Evolutionary conservation across 805 yeast species (phyloP).

Genomic region (Ogataea ganodermae): DNA sequence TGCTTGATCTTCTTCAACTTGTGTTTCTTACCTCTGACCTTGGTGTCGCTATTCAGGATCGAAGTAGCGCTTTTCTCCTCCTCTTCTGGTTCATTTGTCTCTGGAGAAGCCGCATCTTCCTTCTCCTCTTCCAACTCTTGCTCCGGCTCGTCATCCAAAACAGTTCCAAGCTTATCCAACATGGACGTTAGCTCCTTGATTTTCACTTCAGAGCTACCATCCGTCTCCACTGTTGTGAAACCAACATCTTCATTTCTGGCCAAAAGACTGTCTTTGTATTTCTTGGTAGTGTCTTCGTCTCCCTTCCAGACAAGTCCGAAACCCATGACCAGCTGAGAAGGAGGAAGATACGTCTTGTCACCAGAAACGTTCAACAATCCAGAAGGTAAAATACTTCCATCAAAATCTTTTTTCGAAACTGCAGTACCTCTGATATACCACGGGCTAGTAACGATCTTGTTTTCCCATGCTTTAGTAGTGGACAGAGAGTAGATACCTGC

Average conservation of each 20-base stretch:
- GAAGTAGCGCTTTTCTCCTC: conserved; percentile 17
- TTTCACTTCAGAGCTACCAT: conserved; percentile 28
- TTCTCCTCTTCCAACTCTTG: conserved; percentile 7
- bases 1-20: conserved; percentile 78
- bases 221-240: conserved; percentile 31
- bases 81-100: background rate
- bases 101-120: background rate
- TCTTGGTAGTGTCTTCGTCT: conserved; percentile 49
- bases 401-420: conserved; percentile 68
- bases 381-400: conserved; percentile 55
- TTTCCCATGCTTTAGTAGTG: conserved; percentile 87
- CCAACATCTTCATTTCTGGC: conserved; percentile 34
- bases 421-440: conserved; percentile 79
- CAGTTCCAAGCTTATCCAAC: conserved; percentile 29
- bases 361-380: conserved; percentile 60
- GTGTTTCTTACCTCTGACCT: conserved; percentile 81
- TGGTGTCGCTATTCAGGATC: conserved; percentile 35
- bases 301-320: conserved; percentile 79
- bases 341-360: conserved; percentile 62
- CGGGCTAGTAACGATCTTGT: conserved; percentile 76
- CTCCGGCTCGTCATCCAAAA: conserved; percentile 7
- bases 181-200: conserved; percentile 33
- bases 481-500: conserved; percentile 87
- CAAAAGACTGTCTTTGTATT: conserved; percentile 32
- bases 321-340: conserved; percentile 89